Conservation (phyloP, 768 basidiomycete species). For the Tephrocybe sp. region DNA sequence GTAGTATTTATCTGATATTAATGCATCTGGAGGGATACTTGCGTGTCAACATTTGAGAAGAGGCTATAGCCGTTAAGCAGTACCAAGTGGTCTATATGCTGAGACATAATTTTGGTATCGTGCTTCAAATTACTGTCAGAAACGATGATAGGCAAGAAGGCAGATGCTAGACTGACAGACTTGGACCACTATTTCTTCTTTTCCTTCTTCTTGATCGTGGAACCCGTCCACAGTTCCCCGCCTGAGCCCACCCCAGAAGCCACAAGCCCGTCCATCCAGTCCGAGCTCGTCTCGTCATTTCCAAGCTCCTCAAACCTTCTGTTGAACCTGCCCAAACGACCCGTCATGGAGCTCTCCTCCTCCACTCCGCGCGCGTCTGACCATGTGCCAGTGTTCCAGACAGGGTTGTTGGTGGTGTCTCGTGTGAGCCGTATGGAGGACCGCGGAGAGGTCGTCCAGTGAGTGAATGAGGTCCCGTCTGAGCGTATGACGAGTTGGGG, state of each 20-base stretch:
- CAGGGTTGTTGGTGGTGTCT: conserved; percentile 86
- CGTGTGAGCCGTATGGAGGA: conserved; percentile 76
- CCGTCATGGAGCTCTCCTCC: conserved; percentile 71
- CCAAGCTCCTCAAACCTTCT: conserved; percentile 62
- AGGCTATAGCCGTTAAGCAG: too few relatives aligned
- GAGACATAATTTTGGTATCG: too few relatives aligned
- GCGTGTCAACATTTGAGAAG: too few relatives aligned
- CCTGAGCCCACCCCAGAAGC: conserved; percentile 11
- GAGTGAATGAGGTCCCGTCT: conserved; percentile 86
- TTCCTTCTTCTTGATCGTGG: conserved; percentile 8
- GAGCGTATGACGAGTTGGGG: conserved; percentile 84
- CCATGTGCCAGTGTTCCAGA: conserved; percentile 74
- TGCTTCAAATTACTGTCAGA: too few relatives aligned
- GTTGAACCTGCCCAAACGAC: conserved; percentile 80
- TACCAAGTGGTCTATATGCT: too few relatives aligned
- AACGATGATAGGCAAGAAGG: too few relatives aligned
- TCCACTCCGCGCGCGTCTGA: conserved; percentile 52
- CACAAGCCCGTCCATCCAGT: conserved; percentile 34
- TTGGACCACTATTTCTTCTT: conserved; percentile 17
- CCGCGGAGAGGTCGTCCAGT: conserved; percentile 88
- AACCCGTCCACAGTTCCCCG: conserved; percentile 12
- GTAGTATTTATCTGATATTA: too few relatives aligned
- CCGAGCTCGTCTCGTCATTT: conserved; percentile 29
- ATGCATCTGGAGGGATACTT: too few relatives aligned
- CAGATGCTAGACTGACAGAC: too few relatives aligned